Percentiles rank a stretch among this genome's conserved stretches.
These are phyloP conservation scores for Helianthus tuberosus DNA, from an alignment of 129 eudicot genomes.

Conservation along the genomic window DNA sequence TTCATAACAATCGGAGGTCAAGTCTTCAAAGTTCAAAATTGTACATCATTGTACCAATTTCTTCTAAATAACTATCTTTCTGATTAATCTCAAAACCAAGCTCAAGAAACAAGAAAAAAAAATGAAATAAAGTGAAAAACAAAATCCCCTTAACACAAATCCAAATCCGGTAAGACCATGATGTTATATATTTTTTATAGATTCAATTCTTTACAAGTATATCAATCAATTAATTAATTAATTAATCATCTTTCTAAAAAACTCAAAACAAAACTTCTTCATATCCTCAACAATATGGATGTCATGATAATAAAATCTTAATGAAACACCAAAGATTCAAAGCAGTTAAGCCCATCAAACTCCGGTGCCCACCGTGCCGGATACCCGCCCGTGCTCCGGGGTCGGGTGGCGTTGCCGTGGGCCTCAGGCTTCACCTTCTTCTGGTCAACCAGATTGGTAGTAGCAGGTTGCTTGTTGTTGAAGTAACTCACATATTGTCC, in stretches of 20 bases:
- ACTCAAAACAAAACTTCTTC: not conserved
- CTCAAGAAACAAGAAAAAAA: too few species aligned
- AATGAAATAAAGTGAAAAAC: too few species aligned
- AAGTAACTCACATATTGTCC: conserved; percentile 16
- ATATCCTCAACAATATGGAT: not conserved
- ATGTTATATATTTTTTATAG: not conserved
- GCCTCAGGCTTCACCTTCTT: conserved; percentile 8
- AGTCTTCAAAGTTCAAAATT: too few species aligned
- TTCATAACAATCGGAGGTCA: too few species aligned
- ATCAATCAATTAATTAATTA: not conserved
- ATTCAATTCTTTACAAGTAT: conserved; percentile 4
- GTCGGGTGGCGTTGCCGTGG: not conserved
- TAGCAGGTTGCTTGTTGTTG: not conserved
- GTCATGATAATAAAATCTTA: conserved; percentile 9
- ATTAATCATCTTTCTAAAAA: not conserved
- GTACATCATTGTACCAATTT: too few species aligned
- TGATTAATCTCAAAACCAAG: too few species aligned
- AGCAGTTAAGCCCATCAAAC: conserved; percentile 51
- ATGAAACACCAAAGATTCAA: conserved; percentile 39
- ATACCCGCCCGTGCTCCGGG: not conserved
- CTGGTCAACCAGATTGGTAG: not conserved
- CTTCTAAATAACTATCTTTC: too few species aligned
- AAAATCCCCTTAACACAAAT: too few species aligned
- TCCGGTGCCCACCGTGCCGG: conserved; percentile 41
- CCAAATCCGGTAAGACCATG: too few species aligned